Evolutionary conservation across 495 filamentous ascomycete genomes (phyloP), one percentile per base, ranked within the genome.

Genomic region (Xylaria bambusicola): DNA sequence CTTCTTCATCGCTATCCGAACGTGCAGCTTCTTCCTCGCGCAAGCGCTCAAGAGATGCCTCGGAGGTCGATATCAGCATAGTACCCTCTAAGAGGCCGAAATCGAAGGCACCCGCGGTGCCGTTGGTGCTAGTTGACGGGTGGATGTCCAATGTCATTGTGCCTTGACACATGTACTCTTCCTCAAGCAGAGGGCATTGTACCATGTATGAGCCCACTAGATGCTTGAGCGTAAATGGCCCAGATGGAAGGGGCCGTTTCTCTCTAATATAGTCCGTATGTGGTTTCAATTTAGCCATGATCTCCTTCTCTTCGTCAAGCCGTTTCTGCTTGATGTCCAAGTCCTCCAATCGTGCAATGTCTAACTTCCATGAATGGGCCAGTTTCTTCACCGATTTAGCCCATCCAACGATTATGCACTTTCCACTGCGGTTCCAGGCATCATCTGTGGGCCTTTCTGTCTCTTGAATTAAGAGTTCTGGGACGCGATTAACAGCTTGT

Each of bases 1-100:
- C 3, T 41, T 41, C 24, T 45, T 55, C 13, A 18, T 53, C 50
- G n/a, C 41, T 35, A 7, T 53, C 50, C 10, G 50, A 52, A 17
- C 33, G 33, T 9, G 23, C 50, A 18, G 18, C 38, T 26, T 66
- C 35, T 31, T 63, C 56, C 13, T 63, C 51, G 17, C 61, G 46
- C 1, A 66, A 41, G 31, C 52, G 51, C 46, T 53, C 56, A 3
- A 63, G 50, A 15, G 41, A 49, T 3, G 42, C 46, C 38, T 47
- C 18, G 2, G 63, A 48, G 21, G 47, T 44, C 3, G 36, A 50
- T 2, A 66, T 20, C 7, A 66, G 40, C 61, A 66, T 66, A 9
- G 41, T 57, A 1, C 65, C 64, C 26, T 55, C 62, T 3, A 64
- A 1, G 1, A 45, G 0, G 18, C 62, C 58, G 23, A 64, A 42